Evolutionary conservation across 179 eudicot species (phyloP).

Genomic region (Spinacia oleracea): DNA sequence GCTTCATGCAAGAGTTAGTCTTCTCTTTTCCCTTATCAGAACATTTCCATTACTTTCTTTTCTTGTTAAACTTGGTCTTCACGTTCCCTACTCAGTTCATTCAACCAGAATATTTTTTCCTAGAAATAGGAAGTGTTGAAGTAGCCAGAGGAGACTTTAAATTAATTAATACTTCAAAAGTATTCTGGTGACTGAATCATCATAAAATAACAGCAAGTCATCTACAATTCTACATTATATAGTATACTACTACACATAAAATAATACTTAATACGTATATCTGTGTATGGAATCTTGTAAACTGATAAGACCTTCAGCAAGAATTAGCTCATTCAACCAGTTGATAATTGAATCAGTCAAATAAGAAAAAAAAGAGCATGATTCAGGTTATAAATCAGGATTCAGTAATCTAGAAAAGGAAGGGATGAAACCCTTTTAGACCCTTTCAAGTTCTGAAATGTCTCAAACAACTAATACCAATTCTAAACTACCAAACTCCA

Average conservation of each 20-base stretch:
- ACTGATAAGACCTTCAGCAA: too few species aligned
- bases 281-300: too few species aligned
- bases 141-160: neutral
- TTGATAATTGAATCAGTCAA: neutral
- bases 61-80: neutral
- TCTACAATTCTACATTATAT: neutral
- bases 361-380: too few species aligned
- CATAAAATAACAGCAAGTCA: neutral
- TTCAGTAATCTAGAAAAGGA: neutral
- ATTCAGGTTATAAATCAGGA: neutral
- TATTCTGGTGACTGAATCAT: neutral
- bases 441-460: slow-evolving; percentile 8
- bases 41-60: too few species aligned
- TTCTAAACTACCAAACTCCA: neutral
- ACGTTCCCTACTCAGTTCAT: neutral
- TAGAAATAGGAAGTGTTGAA: neutral
- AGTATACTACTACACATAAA: neutral
- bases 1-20: too few species aligned
- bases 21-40: too few species aligned
- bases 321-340: too few species aligned
- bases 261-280: too few species aligned
- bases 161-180: neutral
- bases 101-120: neutral
- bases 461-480: neutral
- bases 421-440: neutral